Evolutionary conservation across 441 rosid genomes (phyloP).

Genomic region (Populus hybrid): DNA sequence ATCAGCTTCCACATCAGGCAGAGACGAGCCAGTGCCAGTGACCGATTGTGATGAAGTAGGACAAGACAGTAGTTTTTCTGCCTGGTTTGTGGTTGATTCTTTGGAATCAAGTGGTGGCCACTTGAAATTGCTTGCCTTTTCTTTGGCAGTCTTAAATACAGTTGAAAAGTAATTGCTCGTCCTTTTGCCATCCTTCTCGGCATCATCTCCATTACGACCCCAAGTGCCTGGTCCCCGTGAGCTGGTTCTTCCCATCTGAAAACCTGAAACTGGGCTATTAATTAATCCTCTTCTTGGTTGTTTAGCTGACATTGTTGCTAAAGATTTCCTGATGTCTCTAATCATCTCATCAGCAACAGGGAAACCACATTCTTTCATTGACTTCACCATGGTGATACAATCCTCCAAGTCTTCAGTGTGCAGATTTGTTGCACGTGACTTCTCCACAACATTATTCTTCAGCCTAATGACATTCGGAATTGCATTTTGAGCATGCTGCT

Average conservation of each 20-base stretch:
- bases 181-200: conserved; percentile 33
- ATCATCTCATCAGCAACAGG: conserved; percentile 81
- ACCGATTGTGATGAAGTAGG: conserved; percentile 29
- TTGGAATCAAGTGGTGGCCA: conserved; percentile 63
- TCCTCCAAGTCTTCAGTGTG: conserved; percentile 84
- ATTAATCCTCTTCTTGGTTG: conserved; percentile 69
- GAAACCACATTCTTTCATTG: conserved; percentile 85
- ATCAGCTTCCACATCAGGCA: conserved; percentile 43
- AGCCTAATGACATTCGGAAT: conserved; percentile 62
- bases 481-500: conserved; percentile 78
- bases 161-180: conserved; percentile 49
- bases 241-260: conserved; percentile 43
- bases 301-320: conserved; percentile 56
- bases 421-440: conserved; percentile 58
- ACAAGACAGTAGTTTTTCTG: conserved; percentile 20
- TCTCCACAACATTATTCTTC: conserved; percentile 47
- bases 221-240: conserved; percentile 50
- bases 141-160: conserved; percentile 69
- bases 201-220: conserved; percentile 36
- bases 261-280: conserved; percentile 30
- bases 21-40: conserved; percentile 41
- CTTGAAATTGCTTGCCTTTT: conserved; percentile 65
- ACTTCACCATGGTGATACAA: conserved; percentile 59
- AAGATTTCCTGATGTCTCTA: conserved; percentile 58
- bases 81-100: conserved; percentile 28